A percentile compares a stretch with the other conserved stretches of the same genome.
phyloP scores from a whole-genome alignment of 2,329 filamentous ascomycete species.

The Arthroderma sp. region DNA sequence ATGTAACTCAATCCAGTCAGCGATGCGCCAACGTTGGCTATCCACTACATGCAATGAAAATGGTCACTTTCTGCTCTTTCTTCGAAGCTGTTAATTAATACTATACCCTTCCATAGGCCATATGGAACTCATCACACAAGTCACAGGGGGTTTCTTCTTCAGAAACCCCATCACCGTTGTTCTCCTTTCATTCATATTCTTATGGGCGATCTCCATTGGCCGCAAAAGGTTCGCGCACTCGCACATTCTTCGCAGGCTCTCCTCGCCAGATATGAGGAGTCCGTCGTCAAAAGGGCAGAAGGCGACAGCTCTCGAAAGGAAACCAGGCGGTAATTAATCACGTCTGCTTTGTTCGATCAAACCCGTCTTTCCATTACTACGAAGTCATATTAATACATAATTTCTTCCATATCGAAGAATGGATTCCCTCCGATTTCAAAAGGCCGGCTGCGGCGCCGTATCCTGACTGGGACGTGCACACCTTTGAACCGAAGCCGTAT shows the following conservation, averaged over 20 bases:
- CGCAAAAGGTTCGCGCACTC: neutral
- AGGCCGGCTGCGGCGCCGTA: conserved; percentile 50
- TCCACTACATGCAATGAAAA: no score
- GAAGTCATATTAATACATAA: neutral
- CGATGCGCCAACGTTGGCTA: no score
- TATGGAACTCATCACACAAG: no score
- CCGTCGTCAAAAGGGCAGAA: conserved; percentile 34
- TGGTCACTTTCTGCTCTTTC: no score
- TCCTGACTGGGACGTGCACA: conserved; percentile 52
- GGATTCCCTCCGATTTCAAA: conserved; percentile 46
- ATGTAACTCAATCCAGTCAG: neutral
- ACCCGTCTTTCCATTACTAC: neutral
- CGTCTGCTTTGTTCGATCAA: neutral
- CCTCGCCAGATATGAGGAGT: conserved; percentile 1
- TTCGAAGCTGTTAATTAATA: no score
- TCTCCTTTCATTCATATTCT: neutral
- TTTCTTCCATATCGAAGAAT: conserved; percentile 28
- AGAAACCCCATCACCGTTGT: no score
- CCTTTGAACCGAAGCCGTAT: conserved; percentile 63
- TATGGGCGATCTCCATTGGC: neutral
- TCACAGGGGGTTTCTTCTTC: no score
- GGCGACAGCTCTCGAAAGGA: conserved; percentile 25
- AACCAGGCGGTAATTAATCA: conserved; percentile 33
- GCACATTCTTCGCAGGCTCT: neutral
- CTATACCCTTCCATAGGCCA: no score